Base-by-base conservation (phyloP, 202 grass and related monocot species). In the Elaeis oleifera region DNA sequence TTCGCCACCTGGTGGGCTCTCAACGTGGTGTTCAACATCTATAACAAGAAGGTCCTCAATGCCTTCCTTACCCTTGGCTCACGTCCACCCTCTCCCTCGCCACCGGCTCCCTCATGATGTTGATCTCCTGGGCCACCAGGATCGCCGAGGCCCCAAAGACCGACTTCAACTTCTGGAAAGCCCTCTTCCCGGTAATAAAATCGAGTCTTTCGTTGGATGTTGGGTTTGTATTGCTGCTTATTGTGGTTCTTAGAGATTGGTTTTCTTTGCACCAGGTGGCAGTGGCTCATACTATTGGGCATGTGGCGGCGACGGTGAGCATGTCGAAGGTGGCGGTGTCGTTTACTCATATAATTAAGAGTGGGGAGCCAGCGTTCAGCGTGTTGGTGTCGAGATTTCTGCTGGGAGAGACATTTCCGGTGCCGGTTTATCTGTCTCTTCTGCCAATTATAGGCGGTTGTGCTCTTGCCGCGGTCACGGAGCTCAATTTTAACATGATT, bases 311-410 rank as follows among this genome's bases (percentile, higher is more conserved):
- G 5, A 86, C 90, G 3, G 85, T 95, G 24, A 95, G 85, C 75
- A 86, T 95, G 90, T 95, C 90, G 1, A 95, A 95, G 72, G 90
- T 90, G 57, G 85, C 90, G 16, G 90, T 95, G 50, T 95, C 90
- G 55, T 95, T 95, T 77, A 90, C 90, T 2, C 90, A 95, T 64
- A 95, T 95, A 44, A 95, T 95, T 72, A 95, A 95, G 76, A 95
- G 85, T 19, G 85, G 85, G 23, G 90, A 95, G 65, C 90, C 90
- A 60, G 90, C 90, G 18, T 95, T 95, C 74, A 95, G 83, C 74
- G 90, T 95, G 59, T 39, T 95, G 69, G 90, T 95, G 61, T 95
- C 90, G 2, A 83, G 60, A 44, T 86, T 95, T 28, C 23, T 95
- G 48, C 79, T 95, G 61, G 90, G 90, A 20, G 90, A 95, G 78